These are phyloP conservation scores for Coemansia sp. DNA, from an alignment of 192 early-diverging fungal species.

Conservation along the genomic window DNA sequence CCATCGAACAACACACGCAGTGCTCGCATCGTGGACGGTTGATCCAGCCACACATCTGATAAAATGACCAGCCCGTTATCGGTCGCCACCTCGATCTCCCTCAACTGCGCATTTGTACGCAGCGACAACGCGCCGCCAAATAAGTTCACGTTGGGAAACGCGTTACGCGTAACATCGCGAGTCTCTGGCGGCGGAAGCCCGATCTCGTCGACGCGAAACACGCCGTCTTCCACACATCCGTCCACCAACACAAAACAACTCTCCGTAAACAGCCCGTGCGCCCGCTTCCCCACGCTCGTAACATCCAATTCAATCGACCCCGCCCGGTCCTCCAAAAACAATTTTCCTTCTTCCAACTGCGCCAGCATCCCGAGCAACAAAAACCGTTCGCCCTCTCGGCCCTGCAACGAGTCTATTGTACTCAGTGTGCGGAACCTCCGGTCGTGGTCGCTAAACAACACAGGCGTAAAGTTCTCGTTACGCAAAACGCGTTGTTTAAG, in stretches of 20 bases:
- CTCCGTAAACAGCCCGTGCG: constrained; percentile 77
- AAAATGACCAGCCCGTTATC: constrained; percentile 73
- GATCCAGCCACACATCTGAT: constrained; percentile 86
- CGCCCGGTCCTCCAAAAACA: constrained; percentile 83
- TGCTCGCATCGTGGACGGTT: constrained; percentile 73
- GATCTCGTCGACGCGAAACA: constrained; percentile 69
- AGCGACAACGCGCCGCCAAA: constrained; percentile 48
- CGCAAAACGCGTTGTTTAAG: constrained; percentile 77
- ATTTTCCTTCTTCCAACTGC: constrained; percentile 73
- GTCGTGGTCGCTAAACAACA: constrained; percentile 58
- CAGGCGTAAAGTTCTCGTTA: constrained; percentile 74
- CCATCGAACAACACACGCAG: constrained; percentile 73
- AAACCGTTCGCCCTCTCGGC: constrained; percentile 63
- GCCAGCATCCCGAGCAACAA: constrained; percentile 88
- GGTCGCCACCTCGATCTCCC: constrained; percentile 57
- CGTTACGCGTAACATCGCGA: constrained; percentile 31
- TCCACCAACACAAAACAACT: constrained; percentile 85
- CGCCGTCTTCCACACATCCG: constrained; percentile 72
- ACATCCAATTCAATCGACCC: constrained; percentile 76
- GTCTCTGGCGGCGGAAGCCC: constrained; percentile 77
- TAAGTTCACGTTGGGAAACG: constrained; percentile 42
- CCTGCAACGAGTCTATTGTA: constrained; percentile 79
- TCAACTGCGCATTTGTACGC: constrained; percentile 47
- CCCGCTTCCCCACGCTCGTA: constrained; percentile 50
- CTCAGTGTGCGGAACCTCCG: constrained; percentile 48